A percentile compares a stretch with the other conserved stretches of the same genome.
phyloP scores from a whole-genome alignment of 2,329 filamentous ascomycete genomes.

The Emergomyces orientalis region DNA sequence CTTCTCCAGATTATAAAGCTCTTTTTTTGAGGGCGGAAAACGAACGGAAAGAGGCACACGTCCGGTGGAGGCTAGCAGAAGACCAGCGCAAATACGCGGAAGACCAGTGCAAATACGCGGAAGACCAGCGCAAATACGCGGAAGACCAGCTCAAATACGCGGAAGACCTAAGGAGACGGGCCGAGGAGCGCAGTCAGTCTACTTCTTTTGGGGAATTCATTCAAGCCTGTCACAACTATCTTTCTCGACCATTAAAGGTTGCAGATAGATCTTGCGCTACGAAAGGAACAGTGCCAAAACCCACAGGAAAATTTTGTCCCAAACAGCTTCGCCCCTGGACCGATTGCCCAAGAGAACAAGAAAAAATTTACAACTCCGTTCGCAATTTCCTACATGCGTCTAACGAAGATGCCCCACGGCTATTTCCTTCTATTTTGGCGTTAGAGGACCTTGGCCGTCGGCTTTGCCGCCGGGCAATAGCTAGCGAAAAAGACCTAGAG shows the following conservation, averaged over 20 bases:
- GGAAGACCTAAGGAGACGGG: conserved; percentile 10
- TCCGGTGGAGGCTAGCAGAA: no score
- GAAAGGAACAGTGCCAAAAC: conserved; percentile 11
- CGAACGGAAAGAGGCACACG: conserved; percentile 7
- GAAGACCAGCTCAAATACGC: conserved; percentile 10
- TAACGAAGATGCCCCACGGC: neutral
- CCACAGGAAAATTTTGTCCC: conserved; percentile 15
- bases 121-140: conserved; percentile 10
- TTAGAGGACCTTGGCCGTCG: conserved; percentile 18
- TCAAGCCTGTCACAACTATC: conserved; percentile 7
- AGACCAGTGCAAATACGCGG: no score
- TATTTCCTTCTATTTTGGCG: conserved; percentile 12
- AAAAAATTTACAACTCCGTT: conserved; percentile 11
- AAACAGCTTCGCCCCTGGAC: conserved; percentile 9
- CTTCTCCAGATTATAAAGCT: conserved; percentile 16
- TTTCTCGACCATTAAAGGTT: conserved; percentile 10
- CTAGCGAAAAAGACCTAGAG: conserved; percentile 25
- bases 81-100: no score
- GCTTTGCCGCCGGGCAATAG: conserved; percentile 17
- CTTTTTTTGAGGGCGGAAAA: conserved; percentile 15
- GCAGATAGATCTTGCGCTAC: conserved; percentile 13
- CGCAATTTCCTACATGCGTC: conserved; percentile 12
- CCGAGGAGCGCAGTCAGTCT: conserved; percentile 7
- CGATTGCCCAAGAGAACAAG: conserved; percentile 11
- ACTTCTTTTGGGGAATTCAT: neutral